Percentiles rank a stretch among this genome's conserved stretches.
phyloP scores from a whole-genome alignment of 108 stramenopile genomes.

The Nannochloropsis oceanica region DNA sequence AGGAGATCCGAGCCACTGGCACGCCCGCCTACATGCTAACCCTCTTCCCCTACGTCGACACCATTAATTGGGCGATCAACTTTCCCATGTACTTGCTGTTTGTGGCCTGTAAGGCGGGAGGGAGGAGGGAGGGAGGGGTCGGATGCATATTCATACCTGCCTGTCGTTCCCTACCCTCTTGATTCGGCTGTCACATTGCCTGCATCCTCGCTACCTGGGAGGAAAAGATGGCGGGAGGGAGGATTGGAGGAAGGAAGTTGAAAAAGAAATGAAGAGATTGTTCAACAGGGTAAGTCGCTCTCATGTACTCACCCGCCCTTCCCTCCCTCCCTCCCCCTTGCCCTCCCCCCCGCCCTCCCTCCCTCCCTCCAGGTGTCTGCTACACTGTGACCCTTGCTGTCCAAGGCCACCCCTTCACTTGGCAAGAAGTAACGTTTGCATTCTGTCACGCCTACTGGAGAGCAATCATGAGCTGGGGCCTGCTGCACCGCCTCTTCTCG shows the following conservation, averaged over 20 bases:
- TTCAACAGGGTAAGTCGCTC: no score
- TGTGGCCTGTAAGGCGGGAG: background rate
- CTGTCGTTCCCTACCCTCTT: constrained; percentile 65
- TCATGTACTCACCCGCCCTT: background rate
- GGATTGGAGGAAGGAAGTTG: background rate
- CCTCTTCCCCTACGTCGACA: background rate
- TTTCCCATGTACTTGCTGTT: background rate
- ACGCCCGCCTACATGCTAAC: background rate
- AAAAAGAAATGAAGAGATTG: no score
- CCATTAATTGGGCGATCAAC: background rate
- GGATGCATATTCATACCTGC: constrained; percentile 31
- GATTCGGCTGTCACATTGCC: background rate
- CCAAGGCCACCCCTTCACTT: constrained; percentile 59
- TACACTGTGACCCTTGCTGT: no score
- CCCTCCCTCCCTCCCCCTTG: background rate
- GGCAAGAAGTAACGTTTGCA: background rate
- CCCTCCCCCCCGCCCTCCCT: constrained; percentile 26
- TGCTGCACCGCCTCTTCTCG: constrained; percentile 46
- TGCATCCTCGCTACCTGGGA: background rate
- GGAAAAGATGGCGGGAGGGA: background rate
- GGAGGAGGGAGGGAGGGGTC: background rate
- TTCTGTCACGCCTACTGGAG: background rate
- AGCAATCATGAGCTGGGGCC: background rate
- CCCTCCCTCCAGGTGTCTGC: no score
- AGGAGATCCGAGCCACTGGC: background rate